These are phyloP conservation scores for Saturnispora gosingensis DNA, from an alignment of 805 yeast genomes.

Conservation along the genomic window DNA sequence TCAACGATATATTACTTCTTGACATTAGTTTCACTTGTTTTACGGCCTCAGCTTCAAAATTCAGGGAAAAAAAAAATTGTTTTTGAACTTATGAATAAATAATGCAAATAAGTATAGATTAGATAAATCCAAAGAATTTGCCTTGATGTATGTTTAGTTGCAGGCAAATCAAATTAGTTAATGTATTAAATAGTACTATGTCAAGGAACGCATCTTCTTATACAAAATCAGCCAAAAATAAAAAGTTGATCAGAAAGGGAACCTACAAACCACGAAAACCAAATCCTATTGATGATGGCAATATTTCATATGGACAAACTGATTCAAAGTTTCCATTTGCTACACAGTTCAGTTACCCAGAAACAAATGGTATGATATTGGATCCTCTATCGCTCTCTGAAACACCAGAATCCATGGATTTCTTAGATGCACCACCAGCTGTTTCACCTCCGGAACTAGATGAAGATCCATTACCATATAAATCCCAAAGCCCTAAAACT, in stretches of 20 bases:
- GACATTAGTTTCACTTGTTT: background rate
- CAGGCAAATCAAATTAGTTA: background rate
- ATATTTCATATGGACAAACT: background rate
- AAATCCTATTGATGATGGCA: background rate
- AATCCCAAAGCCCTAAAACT: background rate
- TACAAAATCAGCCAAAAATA: background rate
- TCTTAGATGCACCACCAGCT: background rate
- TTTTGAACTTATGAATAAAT: background rate
- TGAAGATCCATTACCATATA: background rate
- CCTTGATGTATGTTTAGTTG: background rate
- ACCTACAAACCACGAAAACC: background rate
- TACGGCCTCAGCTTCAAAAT: background rate
- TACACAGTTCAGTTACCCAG: constrained; percentile 9
- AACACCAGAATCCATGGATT: background rate
- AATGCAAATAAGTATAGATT: background rate
- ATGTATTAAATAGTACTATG: background rate
- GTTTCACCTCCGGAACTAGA: constrained; percentile 1
- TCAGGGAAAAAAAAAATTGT: background rate
- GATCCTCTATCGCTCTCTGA: background rate
- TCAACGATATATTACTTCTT: background rate
- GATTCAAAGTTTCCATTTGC: constrained; percentile 5
- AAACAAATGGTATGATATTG: constrained; percentile 8
- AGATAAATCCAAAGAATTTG: background rate
- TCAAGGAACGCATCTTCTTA: background rate
- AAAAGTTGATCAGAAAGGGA: background rate